Base-by-base conservation (phyloP, 176 grass and related monocot species). In the Miscanthus lutarioriparius region DNA sequence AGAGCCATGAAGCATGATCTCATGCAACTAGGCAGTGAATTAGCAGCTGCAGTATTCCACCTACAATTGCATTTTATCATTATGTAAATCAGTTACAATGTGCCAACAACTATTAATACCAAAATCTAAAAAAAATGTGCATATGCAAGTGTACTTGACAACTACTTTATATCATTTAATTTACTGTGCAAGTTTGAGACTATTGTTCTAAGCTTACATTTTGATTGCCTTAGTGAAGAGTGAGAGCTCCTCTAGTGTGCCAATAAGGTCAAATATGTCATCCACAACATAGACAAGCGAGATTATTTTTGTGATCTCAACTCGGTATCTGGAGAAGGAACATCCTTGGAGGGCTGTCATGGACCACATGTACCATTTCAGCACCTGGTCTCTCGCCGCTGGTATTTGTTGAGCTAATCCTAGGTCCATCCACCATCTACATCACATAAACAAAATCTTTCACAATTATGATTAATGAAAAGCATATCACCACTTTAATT, bases 221-320 rank as follows among this genome's bases (percentile, higher is more conserved):
- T 86, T 74, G 67, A 93, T 74, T 33, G 91, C 84, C 7, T 90
- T 16, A 1, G 80, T 90, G 22, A 93, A 93, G 64, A 81, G 65
- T 1, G 44, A 63, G 11, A 97, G 89, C 64, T 97, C 91, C 17
- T 91, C 82, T 33, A 22, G 10, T 75, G 83, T 89, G 12, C 78
- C 87, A 20, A 81, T 28, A n/a, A 91, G 41, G 58, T 97, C 94
- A 81, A 88, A 97, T 13, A 97, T 93, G 76, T 97, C 94, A 77
- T 97, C 94, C 20, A 97, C 83, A 59, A 90, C 32, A 36, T 93
- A 93, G 7, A 97, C 4, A 28, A 93, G 87, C 4, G 94, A 76
- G 14, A 90, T 77, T 12, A 87, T 66, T 62, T 96, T 96, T 66
- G 89, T 83, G 11, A 88, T 43, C 54, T 85, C 78, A 43, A 90